phyloP scores from a whole-genome alignment of 768 basidiomycete species.

The Podaxis carcinomalis region DNA sequence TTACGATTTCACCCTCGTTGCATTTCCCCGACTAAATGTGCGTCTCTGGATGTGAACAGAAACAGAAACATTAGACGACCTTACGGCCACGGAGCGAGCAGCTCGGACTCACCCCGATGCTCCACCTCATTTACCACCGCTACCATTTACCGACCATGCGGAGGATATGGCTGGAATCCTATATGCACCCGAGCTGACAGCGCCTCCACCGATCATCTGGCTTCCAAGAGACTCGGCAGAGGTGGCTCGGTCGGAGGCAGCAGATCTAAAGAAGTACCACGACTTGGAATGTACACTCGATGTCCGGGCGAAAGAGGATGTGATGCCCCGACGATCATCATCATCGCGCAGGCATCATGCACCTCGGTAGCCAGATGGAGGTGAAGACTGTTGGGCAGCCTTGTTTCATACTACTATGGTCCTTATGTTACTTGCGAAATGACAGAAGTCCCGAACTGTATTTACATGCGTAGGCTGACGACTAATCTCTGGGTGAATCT shows the following conservation, averaged over 20 bases:
- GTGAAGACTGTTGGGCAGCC: conserved; percentile 13
- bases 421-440: conserved; percentile 4
- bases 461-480: background rate
- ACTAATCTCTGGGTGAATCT: conserved; percentile 1
- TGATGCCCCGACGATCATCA: conserved; percentile 31
- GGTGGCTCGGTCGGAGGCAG: conserved; percentile 69
- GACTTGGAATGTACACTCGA: conserved; percentile 67
- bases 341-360: conserved; percentile 23
- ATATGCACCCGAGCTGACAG: conserved; percentile 79
- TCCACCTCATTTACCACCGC: conserved; percentile 64
- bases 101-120: conserved; percentile 76
- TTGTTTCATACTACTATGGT: conserved; percentile 12
- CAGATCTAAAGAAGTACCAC: conserved; percentile 74
- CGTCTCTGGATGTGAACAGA: conserved; percentile 29
- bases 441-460: background rate
- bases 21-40: background rate
- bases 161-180: conserved; percentile 75
- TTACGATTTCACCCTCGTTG: conserved; percentile 8
- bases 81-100: conserved; percentile 73
- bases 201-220: conserved; percentile 79
- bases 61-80: conserved; percentile 78
- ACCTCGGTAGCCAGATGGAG: conserved; percentile 14
- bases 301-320: conserved; percentile 53
- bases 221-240: conserved; percentile 76
- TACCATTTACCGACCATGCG: conserved; percentile 71